Evolutionary conservation across 2,329 filamentous ascomycete species (phyloP).

Genomic region (Fusarium pininemorale): DNA sequence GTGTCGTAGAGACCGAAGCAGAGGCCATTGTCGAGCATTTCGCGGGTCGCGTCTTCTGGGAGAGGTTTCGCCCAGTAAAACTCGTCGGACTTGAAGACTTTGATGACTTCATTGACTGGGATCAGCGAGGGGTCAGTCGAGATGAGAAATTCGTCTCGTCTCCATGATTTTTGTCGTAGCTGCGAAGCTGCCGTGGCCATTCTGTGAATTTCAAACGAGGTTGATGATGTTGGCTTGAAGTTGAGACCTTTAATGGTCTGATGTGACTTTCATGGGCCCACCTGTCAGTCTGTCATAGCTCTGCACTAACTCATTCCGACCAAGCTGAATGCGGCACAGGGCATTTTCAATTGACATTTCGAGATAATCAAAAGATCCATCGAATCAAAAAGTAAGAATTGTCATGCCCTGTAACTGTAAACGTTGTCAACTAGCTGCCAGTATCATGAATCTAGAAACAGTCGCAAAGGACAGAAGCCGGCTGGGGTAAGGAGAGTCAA

Average conservation of each 20-base stretch:
- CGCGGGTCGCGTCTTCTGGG: slow-evolving; percentile 53
- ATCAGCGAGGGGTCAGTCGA: slow-evolving; percentile 63
- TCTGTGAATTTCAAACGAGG: background rate
- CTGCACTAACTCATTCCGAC: background rate
- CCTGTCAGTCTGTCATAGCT: background rate
- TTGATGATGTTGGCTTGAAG: background rate
- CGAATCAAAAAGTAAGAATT: fast-evolving
- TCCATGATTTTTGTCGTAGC: slow-evolving; percentile 46
- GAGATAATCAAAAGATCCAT: too few species aligned
- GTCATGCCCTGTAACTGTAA: fast-evolving
- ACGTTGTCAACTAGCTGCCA: background rate
- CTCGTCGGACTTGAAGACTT: slow-evolving; percentile 58
- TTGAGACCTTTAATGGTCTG: background rate
- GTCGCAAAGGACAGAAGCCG: background rate
- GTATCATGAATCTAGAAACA: background rate
- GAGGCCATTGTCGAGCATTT: slow-evolving; percentile 62
- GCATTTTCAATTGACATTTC: background rate
- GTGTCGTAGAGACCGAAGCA: slow-evolving; percentile 63
- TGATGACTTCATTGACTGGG: slow-evolving; percentile 58
- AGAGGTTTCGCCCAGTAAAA: slow-evolving; percentile 64
- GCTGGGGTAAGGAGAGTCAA: fast-evolving
- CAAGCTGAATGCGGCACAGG: too few species aligned
- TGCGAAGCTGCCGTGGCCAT: background rate
- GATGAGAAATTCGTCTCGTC: slow-evolving; percentile 57
- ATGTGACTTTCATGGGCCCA: background rate